Base-by-base conservation (phyloP, 306 rosid species). In the Bauhinia variegata region DNA sequence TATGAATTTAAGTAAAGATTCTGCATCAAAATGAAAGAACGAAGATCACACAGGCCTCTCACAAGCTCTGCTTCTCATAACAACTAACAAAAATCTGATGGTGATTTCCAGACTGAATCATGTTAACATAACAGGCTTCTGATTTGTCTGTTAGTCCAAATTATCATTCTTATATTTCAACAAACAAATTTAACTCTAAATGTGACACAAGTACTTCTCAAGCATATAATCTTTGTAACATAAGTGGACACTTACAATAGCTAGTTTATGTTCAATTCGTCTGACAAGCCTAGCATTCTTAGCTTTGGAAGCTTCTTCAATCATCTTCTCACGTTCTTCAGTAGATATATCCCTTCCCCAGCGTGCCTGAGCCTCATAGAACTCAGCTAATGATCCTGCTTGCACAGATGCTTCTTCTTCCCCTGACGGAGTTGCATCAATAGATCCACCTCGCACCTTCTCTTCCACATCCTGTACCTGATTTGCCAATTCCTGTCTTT, bases 321-420 rank as follows among this genome's bases (percentile, higher is more conserved):
- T 73, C 88, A 85, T 95, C 82, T 71, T 86, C 82, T 83, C 79
- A 56, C 78, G 86, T 63, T 95, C 99, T 64, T 85, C 85, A 58
- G 82, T 67, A 73, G 96, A 78, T 80, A 90, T 69, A 43, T 83
- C 91, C 72, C 83, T 83, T 82, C 96, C 95, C 92, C 97, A 88
- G n/a, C 83, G 72, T 64, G 86, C 84, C 80, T 82, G 83, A 67
- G 92, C 96, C 83, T 90, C 89, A 30, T 86, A 80, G 72, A 90
- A 90, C 86, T 95, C 96, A 9, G 95, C 86, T 74, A 88, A 83
- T 7, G 89, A 80, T 69, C 95, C 97, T 48, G 95, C 96, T 70
- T 79, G 91, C n/a, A 84, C 82, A 66, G 78, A 78, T 66, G 85
- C 77, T 70, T 75, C 78, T 38, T 72, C 87, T 74, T 64, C 76